These are phyloP conservation scores for Botryotinia calthae DNA, from an alignment of 2,329 filamentous ascomycete genomes.

Conservation along the genomic window DNA sequence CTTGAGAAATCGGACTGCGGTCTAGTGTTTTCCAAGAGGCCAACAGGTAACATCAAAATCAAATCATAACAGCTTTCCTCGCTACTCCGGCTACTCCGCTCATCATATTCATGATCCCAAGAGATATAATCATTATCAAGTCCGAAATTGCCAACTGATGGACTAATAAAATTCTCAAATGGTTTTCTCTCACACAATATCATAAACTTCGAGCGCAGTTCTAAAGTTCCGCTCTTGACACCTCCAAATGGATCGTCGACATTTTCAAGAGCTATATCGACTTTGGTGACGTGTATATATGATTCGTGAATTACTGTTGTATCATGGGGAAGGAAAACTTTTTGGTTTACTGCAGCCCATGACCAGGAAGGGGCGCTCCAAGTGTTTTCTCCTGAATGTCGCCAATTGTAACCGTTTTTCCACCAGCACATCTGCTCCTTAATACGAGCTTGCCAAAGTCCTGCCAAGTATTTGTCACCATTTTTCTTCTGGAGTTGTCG, in stretches of 20 bases:
- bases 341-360: neutral
- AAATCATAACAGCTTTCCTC: rapidly evolving
- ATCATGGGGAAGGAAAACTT: rapidly evolving
- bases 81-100: no score
- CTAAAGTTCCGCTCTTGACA: no score
- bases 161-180: no score
- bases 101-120: neutral
- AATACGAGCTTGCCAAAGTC: neutral
- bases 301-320: rapidly evolving
- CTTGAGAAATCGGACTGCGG: no score
- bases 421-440: neutral
- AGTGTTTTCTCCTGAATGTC: neutral
- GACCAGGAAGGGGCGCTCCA: neutral
- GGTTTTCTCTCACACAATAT: no score
- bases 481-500: no score
- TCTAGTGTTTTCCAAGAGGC: rapidly evolving
- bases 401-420: no score
- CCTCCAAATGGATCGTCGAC: neutral
- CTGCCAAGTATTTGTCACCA: neutral
- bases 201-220: neutral
- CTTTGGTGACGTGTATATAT: neutral
- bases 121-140: no score
- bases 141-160: no score
- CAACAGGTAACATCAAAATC: neutral
- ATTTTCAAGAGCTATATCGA: neutral